Percentiles rank a stretch among this genome's conserved stretches.
phyloP scores from a whole-genome alignment of 2,329 filamentous ascomycete species.

The Fusarium sp. region DNA sequence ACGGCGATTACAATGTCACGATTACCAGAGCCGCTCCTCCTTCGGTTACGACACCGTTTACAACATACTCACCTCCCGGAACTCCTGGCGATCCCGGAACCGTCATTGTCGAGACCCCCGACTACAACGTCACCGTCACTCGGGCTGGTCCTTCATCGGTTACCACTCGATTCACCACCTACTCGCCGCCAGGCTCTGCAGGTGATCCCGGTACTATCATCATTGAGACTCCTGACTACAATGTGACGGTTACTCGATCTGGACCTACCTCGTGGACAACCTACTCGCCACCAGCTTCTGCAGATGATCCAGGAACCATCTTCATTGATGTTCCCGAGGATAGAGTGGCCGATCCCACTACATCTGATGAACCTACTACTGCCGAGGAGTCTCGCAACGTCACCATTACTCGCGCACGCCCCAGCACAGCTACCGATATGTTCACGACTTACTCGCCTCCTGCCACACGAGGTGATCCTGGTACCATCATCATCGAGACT shows the following conservation, averaged over 20 bases:
- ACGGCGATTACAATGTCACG: conserved; percentile 19
- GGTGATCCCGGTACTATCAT: conserved; percentile 32
- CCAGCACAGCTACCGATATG: conserved; percentile 25
- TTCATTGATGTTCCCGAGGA: neutral
- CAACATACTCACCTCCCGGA: neutral
- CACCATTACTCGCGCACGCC: conserved; percentile 22
- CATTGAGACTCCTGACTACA: conserved; percentile 21
- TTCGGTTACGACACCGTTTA: neutral
- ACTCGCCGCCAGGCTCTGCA: conserved; percentile 13
- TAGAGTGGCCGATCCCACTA: neutral
- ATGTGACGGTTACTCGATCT: conserved; percentile 1
- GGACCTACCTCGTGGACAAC: neutral
- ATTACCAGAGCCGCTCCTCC: neutral
- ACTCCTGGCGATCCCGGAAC: conserved; percentile 5
- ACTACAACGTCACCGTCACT: conserved; percentile 24
- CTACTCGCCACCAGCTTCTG: neutral
- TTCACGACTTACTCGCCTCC: conserved; percentile 29
- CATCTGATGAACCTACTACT: neutral
- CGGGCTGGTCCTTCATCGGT: neutral
- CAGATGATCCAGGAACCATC: neutral
- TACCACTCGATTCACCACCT: neutral
- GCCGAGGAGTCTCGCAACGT: conserved; percentile 12
- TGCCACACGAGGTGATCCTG: conserved; percentile 27
- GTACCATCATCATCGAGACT: conserved; percentile 18
- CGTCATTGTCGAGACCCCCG: conserved; percentile 10